Conservation (phyloP, 768 basidiomycete species). For the Tephrocybe sp. region DNA sequence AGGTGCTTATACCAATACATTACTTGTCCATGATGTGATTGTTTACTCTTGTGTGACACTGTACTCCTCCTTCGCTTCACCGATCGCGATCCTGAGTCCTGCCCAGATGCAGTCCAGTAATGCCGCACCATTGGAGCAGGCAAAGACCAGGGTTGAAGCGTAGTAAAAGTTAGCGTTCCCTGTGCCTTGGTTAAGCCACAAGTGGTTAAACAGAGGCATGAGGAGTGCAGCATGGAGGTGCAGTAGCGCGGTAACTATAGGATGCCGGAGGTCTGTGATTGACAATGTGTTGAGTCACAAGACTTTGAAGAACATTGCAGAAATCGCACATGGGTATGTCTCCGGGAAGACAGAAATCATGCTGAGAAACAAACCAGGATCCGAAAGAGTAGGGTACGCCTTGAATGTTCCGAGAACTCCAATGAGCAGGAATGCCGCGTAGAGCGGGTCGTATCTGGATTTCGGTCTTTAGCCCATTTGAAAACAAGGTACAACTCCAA, state of each 20-base stretch:
- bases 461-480: background rate
- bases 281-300: background rate
- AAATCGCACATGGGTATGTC: conserved; percentile 69
- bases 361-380: conserved; percentile 83
- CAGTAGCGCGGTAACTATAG: conserved; percentile 79
- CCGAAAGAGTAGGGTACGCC: conserved; percentile 88
- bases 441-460: conserved; percentile 79
- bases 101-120: conserved; percentile 83
- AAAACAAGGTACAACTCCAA: conserved; percentile 19
- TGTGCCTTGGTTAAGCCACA: conserved; percentile 90
- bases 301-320: background rate
- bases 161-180: conserved; percentile 99
- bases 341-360: conserved; percentile 85
- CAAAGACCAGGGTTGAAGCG: conserved; percentile 92
- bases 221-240: conserved; percentile 84
- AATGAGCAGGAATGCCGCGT: conserved; percentile 71
- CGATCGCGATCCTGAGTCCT: conserved; percentile 75
- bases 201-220: conserved; percentile 85
- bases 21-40: background rate
- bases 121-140: conserved; percentile 82
- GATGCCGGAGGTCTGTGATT: conserved; percentile 74
- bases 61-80: conserved; percentile 50
- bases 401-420: conserved; percentile 87
- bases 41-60: conserved; percentile 59
- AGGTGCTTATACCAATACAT: background rate